Base-by-base conservation (phyloP, 352 stramenopile genomes). In the Phytophthora pisi region DNA sequence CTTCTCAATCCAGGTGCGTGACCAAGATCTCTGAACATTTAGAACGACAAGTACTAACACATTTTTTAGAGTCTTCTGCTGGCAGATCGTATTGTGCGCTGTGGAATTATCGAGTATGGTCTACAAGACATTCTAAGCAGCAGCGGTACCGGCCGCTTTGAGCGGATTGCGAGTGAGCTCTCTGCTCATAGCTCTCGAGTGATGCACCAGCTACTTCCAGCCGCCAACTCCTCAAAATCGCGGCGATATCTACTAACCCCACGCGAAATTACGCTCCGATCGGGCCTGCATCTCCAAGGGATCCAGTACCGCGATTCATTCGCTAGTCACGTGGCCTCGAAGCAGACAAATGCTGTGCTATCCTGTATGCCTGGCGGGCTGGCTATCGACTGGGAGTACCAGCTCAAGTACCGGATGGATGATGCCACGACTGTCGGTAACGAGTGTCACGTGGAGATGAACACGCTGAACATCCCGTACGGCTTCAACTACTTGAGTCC, bases 331-430 rank as follows among this genome's bases (percentile, higher is more conserved):
- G 24, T 69, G 11, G 38, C 57, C 9, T 61, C 61, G 5, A 51
- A 72, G 16, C 26, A 64, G 11, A 6, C 51, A 10, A 30, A 5
- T 38, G 40, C 53, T 26, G 6, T 5, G 0, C 55, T 9, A 6
- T 49, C 28, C 11, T 43, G 15, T 16, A 30, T 38, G 9, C 8
- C 31, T 45, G 46, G 56, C 1, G 54, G 53, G 3, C 15, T 72
- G 34, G 38, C 51, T 18, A 63, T 87, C 16, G 51, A 80, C 13
- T 92, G 82, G 82, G 55, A 78, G 15, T 26, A 84, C 5, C 76
- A 89, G n/a, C 64, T 91, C 23, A 86, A 91, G 51, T 84, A 91
- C 53, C 66, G 78, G 11, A 77, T 90, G 38, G 78, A 92, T 51
- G 84, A 90, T 46, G 71, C 57, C 9, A 84, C 72, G 0, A 86